Percentiles rank a stretch among this genome's conserved stretches.
Conservation (phyloP, 257 asterid species). For the Datura wrightii region DNA sequence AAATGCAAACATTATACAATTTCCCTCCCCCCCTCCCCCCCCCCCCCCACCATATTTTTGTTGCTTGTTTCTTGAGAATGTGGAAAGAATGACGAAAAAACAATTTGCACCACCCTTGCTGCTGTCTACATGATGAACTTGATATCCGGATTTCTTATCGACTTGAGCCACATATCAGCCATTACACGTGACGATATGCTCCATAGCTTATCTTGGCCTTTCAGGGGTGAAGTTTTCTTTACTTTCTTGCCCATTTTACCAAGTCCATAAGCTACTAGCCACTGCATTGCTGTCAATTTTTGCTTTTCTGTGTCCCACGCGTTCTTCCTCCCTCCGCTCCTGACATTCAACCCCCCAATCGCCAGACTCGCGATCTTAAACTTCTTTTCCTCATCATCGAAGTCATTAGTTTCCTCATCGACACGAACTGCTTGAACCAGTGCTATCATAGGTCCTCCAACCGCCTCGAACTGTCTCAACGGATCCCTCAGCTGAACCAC, state of each 20-base stretch:
- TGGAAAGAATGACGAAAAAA: not conserved
- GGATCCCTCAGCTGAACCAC: constrained; percentile 84
- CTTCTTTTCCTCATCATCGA: constrained; percentile 56
- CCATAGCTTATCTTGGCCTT: constrained; percentile 70
- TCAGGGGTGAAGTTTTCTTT: constrained; percentile 46
- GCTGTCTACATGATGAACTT: constrained; percentile 58
- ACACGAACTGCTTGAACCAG: constrained; percentile 53
- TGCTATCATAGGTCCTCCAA: constrained; percentile 86
- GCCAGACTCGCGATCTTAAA: constrained; percentile 62
- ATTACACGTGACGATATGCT: constrained; percentile 78
- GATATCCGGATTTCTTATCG: constrained; percentile 87
- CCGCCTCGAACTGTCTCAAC: constrained; percentile 80
- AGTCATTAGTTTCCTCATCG: constrained; percentile 25
- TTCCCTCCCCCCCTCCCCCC: not conserved
- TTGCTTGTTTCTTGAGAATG: not conserved
- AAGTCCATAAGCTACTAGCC: constrained; percentile 79
- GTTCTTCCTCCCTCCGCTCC: constrained; percentile 43
- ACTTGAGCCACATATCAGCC: constrained; percentile 98
- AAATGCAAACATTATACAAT: constrained; percentile 14
- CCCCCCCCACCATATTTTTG: not conserved
- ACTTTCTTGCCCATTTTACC: constrained; percentile 66
- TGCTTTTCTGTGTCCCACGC: constrained; percentile 85
- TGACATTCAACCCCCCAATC: constrained; percentile 72
- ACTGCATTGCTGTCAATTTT: constrained; percentile 79
- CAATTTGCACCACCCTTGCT: not conserved